Percentiles rank a stretch among this genome's conserved stretches.
phyloP scores from a whole-genome alignment of 352 stramenopile genomes.

The Peronospora farinosa region DNA sequence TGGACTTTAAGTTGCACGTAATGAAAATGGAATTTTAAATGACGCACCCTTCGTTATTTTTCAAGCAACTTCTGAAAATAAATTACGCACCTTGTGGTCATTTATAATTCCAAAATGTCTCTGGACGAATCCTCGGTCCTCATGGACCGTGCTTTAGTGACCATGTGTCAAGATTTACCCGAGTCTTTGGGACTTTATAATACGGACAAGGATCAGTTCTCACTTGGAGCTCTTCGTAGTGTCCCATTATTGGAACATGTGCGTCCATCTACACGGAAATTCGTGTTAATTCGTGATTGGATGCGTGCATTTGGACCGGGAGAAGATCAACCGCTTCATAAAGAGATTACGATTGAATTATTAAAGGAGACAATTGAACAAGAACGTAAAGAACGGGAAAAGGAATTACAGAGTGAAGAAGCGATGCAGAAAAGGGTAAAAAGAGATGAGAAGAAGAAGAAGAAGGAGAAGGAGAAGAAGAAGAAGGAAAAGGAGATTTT shows the following conservation, averaged over 20 bases:
- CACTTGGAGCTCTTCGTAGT: constrained; percentile 44
- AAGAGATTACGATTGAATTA: constrained; percentile 53
- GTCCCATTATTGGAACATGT: constrained; percentile 55
- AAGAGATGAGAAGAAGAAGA: constrained; percentile 22
- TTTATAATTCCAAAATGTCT: too few relatives aligned
- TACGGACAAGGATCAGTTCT: constrained; percentile 63
- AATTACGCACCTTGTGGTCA: too few relatives aligned
- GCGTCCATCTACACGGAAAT: constrained; percentile 49
- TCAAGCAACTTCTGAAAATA: too few relatives aligned
- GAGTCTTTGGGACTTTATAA: constrained; percentile 76
- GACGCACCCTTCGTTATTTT: too few relatives aligned
- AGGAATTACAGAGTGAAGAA: constrained; percentile 40
- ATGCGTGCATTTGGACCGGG: constrained; percentile 55
- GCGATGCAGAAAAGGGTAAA: constrained; percentile 32
- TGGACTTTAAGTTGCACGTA: too few relatives aligned
- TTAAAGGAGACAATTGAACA: constrained; percentile 38
- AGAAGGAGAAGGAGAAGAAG: constrained; percentile 26
- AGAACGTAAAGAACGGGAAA: constrained; percentile 44
- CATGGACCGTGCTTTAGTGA: constrained; percentile 73
- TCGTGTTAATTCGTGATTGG: constrained; percentile 64
- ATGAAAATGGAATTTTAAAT: too few relatives aligned
- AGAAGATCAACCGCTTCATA: constrained; percentile 44
- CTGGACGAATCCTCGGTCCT: constrained; percentile 63
- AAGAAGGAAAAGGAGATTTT: too few relatives aligned
- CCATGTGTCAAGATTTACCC: constrained; percentile 65